phyloP scores from a whole-genome alignment of 495 filamentous ascomycete genomes.

The Friedmanniomyces endolithicus region DNA sequence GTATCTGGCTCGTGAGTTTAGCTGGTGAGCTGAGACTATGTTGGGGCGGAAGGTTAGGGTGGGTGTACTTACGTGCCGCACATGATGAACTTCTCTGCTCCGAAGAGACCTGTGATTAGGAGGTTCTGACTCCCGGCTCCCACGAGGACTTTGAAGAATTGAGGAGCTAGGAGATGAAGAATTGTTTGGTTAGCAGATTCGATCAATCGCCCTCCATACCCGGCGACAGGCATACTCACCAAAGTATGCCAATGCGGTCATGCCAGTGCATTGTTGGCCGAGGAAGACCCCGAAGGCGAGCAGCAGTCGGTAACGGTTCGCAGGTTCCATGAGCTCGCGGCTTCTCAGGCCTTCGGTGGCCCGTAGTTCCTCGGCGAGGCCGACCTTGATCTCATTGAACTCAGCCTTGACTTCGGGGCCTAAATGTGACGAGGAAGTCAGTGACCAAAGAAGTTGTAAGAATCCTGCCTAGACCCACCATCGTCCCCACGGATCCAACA shows the following conservation, averaged over 20 bases:
- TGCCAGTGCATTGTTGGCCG: slow-evolving; percentile 34
- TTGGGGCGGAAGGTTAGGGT: too few species aligned
- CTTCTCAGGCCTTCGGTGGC: slow-evolving; percentile 13
- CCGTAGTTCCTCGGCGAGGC: slow-evolving; percentile 11
- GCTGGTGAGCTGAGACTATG: too few species aligned
- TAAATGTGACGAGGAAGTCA: background rate
- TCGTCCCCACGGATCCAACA: slow-evolving; percentile 26
- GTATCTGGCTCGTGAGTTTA: too few species aligned
- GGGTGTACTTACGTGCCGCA: too few species aligned
- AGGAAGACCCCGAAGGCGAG: slow-evolving; percentile 39
- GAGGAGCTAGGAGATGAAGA: slow-evolving; percentile 1
- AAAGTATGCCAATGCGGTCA: slow-evolving; percentile 26
- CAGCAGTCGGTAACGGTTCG: slow-evolving; percentile 29
- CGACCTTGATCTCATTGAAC: slow-evolving; percentile 29
- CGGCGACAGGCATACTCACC: background rate
- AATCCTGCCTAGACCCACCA: background rate
- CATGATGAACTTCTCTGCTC: slow-evolving; percentile 18
- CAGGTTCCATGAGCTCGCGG: slow-evolving; percentile 27
- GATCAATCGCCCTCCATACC: too few species aligned
- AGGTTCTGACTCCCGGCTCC: slow-evolving; percentile 14
- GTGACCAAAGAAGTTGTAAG: background rate
- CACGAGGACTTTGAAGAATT: slow-evolving; percentile 24
- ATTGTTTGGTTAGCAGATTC: too few species aligned
- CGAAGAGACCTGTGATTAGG: slow-evolving; percentile 17
- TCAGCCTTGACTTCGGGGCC: slow-evolving; percentile 33